A percentile compares a stretch with the other conserved stretches of the same genome.
phyloP scores from a whole-genome alignment of 305 asterid genomes.

The Solanum hybrid region DNA sequence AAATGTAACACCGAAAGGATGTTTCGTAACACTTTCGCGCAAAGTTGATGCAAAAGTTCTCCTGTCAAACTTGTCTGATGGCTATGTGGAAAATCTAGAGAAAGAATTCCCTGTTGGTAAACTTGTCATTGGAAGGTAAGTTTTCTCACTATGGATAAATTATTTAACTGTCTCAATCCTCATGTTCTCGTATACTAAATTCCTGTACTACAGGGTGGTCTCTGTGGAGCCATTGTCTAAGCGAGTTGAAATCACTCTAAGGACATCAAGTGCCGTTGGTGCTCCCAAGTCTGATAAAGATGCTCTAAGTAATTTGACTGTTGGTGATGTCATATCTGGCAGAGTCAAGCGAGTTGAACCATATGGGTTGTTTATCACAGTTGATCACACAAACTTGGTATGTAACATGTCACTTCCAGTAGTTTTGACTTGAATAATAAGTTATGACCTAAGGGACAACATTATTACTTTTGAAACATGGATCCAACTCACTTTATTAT shows the following conservation, averaged over 20 bases:
- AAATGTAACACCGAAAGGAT: conserved; percentile 64
- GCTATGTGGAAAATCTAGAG: conserved; percentile 59
- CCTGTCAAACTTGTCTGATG: conserved; percentile 69
- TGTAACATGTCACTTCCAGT: conserved; percentile 3
- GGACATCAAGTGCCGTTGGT: conserved; percentile 38
- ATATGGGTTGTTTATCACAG: conserved; percentile 73
- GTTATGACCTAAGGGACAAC: not conserved
- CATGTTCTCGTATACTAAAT: conserved; percentile 23
- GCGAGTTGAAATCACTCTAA: conserved; percentile 84
- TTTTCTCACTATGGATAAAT: not conserved
- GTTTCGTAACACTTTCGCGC: conserved; percentile 77
- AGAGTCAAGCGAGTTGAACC: conserved; percentile 73
- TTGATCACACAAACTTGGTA: conserved; percentile 69
- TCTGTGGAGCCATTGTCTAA: conserved; percentile 78
- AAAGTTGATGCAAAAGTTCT: conserved; percentile 82
- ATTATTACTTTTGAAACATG: not conserved
- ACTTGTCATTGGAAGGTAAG: conserved; percentile 80
- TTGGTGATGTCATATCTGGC: conserved; percentile 70
- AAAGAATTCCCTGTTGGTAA: conserved; percentile 72
- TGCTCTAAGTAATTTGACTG: conserved; percentile 36
- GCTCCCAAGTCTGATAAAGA: conserved; percentile 32
- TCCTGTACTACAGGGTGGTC: conserved; percentile 51
- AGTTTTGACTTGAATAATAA: not conserved
- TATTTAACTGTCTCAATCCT: conserved; percentile 9
- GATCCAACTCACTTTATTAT: not conserved